Evolutionary conservation across 257 asterid genomes (phyloP).

Genomic region (Ligustrum vulgare): DNA sequence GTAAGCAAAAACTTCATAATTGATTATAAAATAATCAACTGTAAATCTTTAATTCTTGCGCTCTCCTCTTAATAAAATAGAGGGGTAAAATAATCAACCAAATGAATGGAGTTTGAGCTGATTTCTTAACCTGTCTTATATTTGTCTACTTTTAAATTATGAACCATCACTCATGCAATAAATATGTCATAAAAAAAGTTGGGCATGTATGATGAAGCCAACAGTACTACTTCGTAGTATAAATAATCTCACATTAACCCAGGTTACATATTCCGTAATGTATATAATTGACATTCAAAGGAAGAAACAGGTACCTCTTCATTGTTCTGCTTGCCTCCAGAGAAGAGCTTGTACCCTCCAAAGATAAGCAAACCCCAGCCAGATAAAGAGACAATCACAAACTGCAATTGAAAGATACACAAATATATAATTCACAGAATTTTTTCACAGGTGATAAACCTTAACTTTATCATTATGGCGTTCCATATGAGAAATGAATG

Average conservation of each 20-base stretch:
- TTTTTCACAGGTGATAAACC: background rate
- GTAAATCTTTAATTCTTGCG: background rate
- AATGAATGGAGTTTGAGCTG: background rate
- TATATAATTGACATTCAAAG: conserved; percentile 1
- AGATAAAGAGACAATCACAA: conserved; percentile 71
- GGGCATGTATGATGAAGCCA: too few species aligned
- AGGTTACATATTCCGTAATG: background rate
- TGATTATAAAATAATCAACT: background rate
- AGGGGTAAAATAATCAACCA: too few species aligned
- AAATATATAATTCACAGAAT: background rate
- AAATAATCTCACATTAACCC: background rate
- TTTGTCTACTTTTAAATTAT: background rate
- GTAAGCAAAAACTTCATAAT: background rate
- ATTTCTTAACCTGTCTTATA: background rate
- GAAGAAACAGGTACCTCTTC: conserved; percentile 53
- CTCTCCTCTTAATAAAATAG: too few species aligned
- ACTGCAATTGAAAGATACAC: conserved; percentile 40
- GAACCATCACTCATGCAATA: background rate
- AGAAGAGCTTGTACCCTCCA: conserved; percentile 59
- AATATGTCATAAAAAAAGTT: background rate
- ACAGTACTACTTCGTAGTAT: too few species aligned
- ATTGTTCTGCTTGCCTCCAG: conserved; percentile 67
- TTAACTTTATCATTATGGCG: conserved; percentile 1
- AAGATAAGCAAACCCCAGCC: conserved; percentile 72
- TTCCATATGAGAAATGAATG: background rate